Base-by-base conservation (phyloP, 345 rosid species). In the Eucalyptus pauciflora region DNA sequence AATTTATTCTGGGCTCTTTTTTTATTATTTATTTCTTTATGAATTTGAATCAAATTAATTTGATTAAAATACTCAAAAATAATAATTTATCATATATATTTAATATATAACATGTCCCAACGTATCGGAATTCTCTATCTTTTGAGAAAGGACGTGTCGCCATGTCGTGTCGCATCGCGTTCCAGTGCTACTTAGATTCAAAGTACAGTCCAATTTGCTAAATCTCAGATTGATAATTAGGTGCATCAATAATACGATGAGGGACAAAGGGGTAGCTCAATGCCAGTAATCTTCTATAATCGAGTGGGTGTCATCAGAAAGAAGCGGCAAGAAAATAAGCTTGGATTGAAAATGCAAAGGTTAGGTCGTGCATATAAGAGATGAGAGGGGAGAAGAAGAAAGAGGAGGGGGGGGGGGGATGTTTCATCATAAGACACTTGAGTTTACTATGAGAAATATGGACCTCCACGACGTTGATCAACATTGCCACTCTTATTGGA, bases 121-220 rank as follows among this genome's bases (percentile, higher is more conserved):
- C 2, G 4, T 52, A 9, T 20, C 10, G 1, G 3, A 52, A 52
- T 52, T 20, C 10, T 52, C 58, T 52, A 52, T 52, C 58, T 52
- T 20, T 52, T 52, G 58, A 52, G 4, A 52, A 52, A 52, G 0
- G 2, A 17, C 24, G 2, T 52, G 24, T 18, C 10, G 10, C 10
- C 10, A 4, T 18, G 24, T 7, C 10, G 0, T 52, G 0, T 7
- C 25, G 5, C 7, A 25, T 18, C 24, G 10, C 22, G 0, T 52
- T 4, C 4, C 1, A 1, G 1, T 52, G 10, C 58, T 52, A 24
- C 58, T 52, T 7, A 52, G 8, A 52, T 52, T 52, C 2, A 3
- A 76, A 76, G 48, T 10, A 76, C 29, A 76, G 83, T 76, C 83
- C 83, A 76, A 76, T 76, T 71, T 76, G 48, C 48, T 2, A 76